Conservation (phyloP, 2,329 filamentous ascomycete species). For the Ilyonectria robusta region DNA sequence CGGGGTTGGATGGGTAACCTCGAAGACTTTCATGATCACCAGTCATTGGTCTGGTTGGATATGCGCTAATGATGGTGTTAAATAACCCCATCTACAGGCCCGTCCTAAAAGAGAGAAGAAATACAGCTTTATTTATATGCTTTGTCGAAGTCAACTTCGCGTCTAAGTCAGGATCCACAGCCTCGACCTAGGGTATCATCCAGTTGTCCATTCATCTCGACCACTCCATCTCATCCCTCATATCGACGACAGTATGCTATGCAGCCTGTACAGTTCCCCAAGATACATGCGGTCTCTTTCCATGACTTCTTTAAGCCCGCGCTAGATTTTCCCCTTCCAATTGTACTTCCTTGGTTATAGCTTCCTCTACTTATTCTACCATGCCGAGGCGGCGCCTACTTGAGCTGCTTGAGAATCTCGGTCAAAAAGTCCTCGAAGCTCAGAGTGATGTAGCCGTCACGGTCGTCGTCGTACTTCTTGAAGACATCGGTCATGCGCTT, state of each 20-base stretch:
- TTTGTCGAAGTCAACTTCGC: slow-evolving; percentile 12
- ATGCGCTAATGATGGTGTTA: background rate
- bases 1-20: background rate
- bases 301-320: background rate
- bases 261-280: slow-evolving; percentile 8
- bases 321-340: slow-evolving; percentile 2
- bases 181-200: slow-evolving; percentile 50
- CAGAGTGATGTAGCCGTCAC: slow-evolving; percentile 91
- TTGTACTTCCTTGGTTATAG: slow-evolving; percentile 12
- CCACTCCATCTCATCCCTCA: slow-evolving; percentile 23
- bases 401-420: slow-evolving; percentile 75
- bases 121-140: slow-evolving; percentile 12
- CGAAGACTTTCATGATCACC: background rate
- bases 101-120: background rate
- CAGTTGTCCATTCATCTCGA: slow-evolving; percentile 32
- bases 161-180: slow-evolving; percentile 43
- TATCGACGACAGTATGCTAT: slow-evolving; percentile 13
- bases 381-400: slow-evolving; percentile 51
- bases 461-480: slow-evolving; percentile 97
- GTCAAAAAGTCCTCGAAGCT: slow-evolving; percentile 87
- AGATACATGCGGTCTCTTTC: slow-evolving; percentile 3
- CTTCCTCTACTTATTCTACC: slow-evolving; percentile 16
- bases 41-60: background rate
- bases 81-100: background rate
- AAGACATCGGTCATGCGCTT: slow-evolving; percentile 99